These are phyloP conservation scores for Thelephora aurantiotincta DNA, from an alignment of 768 basidiomycete genomes.

Conservation along the genomic window DNA sequence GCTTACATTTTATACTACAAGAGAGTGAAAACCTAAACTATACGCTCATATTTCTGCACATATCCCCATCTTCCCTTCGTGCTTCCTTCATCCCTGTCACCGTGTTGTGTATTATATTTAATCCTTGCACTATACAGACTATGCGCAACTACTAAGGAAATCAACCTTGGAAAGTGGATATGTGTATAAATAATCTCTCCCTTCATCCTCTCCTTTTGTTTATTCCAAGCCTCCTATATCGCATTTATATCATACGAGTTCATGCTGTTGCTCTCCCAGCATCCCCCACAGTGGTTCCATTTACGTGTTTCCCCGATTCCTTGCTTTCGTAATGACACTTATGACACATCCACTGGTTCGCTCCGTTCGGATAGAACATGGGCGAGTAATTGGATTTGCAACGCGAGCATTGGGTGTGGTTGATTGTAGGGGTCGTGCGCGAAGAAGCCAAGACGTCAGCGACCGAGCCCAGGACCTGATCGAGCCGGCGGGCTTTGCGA, in stretches of 20 bases:
- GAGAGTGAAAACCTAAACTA: slow-evolving; percentile 14
- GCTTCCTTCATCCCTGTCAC: not conserved
- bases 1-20: slow-evolving; percentile 69
- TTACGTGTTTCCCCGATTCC: slow-evolving; percentile 1
- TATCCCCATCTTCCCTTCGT: not conserved
- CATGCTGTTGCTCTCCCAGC: slow-evolving; percentile 10
- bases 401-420: slow-evolving; percentile 32
- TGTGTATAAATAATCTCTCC: too few relatives aligned
- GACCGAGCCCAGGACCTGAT: slow-evolving; percentile 41
- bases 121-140: slow-evolving; percentile 1
- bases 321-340: slow-evolving; percentile 25
- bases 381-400: slow-evolving; percentile 67
- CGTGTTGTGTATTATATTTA: not conserved
- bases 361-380: slow-evolving; percentile 41
- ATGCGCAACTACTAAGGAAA: not conserved
- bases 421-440: slow-evolving; percentile 4
- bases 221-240: not conserved
- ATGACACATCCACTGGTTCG: slow-evolving; percentile 25
- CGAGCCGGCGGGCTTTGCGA: slow-evolving; percentile 79
- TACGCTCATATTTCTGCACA: not conserved
- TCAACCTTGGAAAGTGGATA: too few relatives aligned
- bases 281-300: slow-evolving; percentile 5
- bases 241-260: slow-evolving; percentile 2
- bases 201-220: not conserved
- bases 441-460: slow-evolving; percentile 4